These are phyloP conservation scores for Mycotypha africana DNA, from an alignment of 371 early-diverging fungal genomes.

Conservation along the genomic window DNA sequence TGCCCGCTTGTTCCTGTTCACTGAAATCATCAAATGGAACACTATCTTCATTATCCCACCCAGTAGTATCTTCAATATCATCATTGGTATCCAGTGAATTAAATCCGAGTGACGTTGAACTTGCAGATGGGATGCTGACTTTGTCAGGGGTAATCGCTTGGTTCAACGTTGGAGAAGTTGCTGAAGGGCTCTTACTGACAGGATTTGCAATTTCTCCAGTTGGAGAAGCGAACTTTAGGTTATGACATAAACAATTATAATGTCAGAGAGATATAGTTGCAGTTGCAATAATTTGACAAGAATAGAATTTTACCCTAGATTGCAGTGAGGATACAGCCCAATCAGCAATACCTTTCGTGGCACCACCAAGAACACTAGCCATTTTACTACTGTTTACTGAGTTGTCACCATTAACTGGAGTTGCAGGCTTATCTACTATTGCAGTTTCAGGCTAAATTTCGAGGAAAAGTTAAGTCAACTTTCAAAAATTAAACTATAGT, in stretches of 20 bases:
- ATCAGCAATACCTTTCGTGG: conserved; percentile 42
- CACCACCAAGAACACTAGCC: conserved; percentile 38
- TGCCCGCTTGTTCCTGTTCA: conserved; percentile 13
- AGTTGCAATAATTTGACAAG: no score
- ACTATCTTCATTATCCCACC: conserved; percentile 36
- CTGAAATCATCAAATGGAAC: conserved; percentile 10
- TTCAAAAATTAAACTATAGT: no score
- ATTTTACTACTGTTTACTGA: no score
- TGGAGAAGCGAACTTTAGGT: conserved; percentile 24
- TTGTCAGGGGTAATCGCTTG: no score
- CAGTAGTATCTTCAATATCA: conserved; percentile 9
- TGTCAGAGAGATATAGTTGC: no score
- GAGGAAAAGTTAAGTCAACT: no score
- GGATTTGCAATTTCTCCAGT: conserved; percentile 34
- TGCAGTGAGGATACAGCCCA: conserved; percentile 48
- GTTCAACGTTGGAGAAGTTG: background rate
- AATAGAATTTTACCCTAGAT: conserved; percentile 28
- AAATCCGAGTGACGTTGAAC: no score
- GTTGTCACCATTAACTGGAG: conserved; percentile 8
- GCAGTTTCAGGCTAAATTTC: conserved; percentile 49
- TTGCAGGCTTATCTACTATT: conserved; percentile 12
- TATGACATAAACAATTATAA: background rate
- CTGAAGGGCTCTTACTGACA: background rate
- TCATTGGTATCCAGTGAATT: no score
- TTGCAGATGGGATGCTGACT: no score